phyloP scores from a whole-genome alignment of 1,139 yeast genomes.

The Yarrowia galli region DNA sequence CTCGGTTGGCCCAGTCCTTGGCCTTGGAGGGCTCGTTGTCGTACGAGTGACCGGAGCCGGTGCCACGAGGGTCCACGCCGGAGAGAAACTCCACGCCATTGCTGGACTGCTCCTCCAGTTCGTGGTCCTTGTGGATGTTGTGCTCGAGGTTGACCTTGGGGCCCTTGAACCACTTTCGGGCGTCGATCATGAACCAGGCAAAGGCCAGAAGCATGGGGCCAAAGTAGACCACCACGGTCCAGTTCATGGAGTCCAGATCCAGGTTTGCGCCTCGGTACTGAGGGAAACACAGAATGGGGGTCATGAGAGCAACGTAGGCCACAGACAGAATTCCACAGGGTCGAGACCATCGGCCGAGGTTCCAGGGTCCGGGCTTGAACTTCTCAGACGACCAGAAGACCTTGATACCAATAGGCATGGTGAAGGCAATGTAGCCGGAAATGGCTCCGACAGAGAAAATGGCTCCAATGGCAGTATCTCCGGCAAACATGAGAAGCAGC shows the following conservation, averaged over 20 bases:
- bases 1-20: conserved; percentile 24
- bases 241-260: conserved; percentile 64
- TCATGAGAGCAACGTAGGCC: conserved; percentile 62
- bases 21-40: conserved; percentile 17
- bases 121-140: conserved; percentile 43
- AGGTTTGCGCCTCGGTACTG: conserved; percentile 55
- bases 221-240: conserved; percentile 73
- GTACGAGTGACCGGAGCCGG: not conserved
- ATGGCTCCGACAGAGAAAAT: conserved; percentile 81
- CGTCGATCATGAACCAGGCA: conserved; percentile 63
- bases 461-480: conserved; percentile 73
- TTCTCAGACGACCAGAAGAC: conserved; percentile 60
- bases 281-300: conserved; percentile 74
- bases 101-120: conserved; percentile 32
- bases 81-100: conserved; percentile 31
- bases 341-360: conserved; percentile 62
- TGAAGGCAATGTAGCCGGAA: conserved; percentile 72
- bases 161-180: conserved; percentile 72
- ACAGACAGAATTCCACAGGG: conserved; percentile 52
- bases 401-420: conserved; percentile 69
- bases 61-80: not conserved
- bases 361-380: conserved; percentile 75
- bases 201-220: conserved; percentile 65
- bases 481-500: conserved; percentile 68
- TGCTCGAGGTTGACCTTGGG: conserved; percentile 65